Base-by-base conservation (phyloP, 2,329 filamentous ascomycete species). In the Geoglossum cookeanum region DNA sequence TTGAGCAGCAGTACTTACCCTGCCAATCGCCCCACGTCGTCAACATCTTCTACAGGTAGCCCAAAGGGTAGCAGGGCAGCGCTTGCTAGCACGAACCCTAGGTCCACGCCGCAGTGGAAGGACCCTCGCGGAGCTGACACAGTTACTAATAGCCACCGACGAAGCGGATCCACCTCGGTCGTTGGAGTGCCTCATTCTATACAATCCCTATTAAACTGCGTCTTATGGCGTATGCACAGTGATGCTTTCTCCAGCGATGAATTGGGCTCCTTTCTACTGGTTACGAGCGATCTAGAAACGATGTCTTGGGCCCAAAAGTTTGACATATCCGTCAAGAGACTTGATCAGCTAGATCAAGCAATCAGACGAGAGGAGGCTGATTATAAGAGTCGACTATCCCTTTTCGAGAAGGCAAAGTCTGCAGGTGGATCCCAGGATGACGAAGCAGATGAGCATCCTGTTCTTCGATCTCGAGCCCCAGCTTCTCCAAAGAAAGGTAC, bases 131-230 rank as follows among this genome's bases (percentile, higher is more conserved):
- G 58, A 55, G 30, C 60, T 44, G 22, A 58, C 45, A n/a, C 57
- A 53, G n/a, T 49, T 58, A 6, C 48, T 52, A 4, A 57, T 56
- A 11, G 56, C 39, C 33, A 55, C 55, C 2, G 60, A 61, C 4
- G 49, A 2, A 30, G 30, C 6, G 30, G 15, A 37, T 53, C 49
- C 37, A 17, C 49, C 4, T 53, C 30, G 8, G 49, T 8, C 22
- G 44, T 62, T 22, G 54, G 58, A 2, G 60, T 61, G 2, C 62
- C 64, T 11, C 61, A 58, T 15, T 60, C 60, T 42, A 61, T 65
- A 7, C 63, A 65, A 35, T 60, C 62, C n/a, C 61, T 65, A 29
- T 60, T 65, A 47, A 65, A 63, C 56, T 64, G 63, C 30, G 58
- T 58, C 3, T 59, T 63, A 17, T 58, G 61, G n/a, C 59, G 61